Evolutionary conservation across 306 rosid species (phyloP).

Genomic region (Fragaria vesca): DNA sequence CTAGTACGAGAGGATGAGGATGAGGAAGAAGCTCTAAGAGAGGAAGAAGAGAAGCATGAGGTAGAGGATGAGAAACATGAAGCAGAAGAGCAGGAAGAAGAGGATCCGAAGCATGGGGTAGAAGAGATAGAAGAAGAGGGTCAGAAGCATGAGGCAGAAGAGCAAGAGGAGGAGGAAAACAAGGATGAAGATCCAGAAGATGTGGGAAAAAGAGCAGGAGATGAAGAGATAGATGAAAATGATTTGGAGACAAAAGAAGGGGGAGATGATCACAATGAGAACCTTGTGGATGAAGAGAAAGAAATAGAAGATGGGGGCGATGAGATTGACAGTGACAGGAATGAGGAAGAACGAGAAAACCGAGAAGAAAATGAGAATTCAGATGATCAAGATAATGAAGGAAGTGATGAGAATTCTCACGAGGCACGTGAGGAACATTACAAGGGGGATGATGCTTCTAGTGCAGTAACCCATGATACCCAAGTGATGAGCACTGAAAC

Average conservation of each 20-base stretch:
- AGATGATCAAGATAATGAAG: conserved; percentile 42
- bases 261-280: conserved; percentile 53
- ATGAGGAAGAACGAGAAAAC: conserved; percentile 37
- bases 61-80: conserved; percentile 38
- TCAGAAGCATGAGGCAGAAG: conserved; percentile 33
- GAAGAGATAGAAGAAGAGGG: conserved; percentile 39
- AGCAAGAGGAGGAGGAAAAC: conserved; percentile 56
- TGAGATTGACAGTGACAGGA: conserved; percentile 42
- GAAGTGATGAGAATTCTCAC: conserved; percentile 37
- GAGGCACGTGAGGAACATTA: conserved; percentile 94
- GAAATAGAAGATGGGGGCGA: conserved; percentile 47
- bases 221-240: conserved; percentile 73
- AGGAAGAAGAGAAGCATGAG: conserved; percentile 56
- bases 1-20: conserved; percentile 69
- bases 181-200: conserved; percentile 52
- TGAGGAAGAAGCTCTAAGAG: conserved; percentile 53
- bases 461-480: conserved; percentile 87
- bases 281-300: conserved; percentile 58
- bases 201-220: conserved; percentile 61
- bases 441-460: conserved; percentile 94
- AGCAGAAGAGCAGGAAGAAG: conserved; percentile 36
- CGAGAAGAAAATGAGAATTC: conserved; percentile 42
- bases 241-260: conserved; percentile 59
- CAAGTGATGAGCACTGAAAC: conserved; percentile 39
- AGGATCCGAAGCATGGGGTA: conserved; percentile 16